Evolutionary conservation across 2,329 filamentous ascomycete genomes (phyloP).

Genomic region (Coniochaeta ligniaria): DNA sequence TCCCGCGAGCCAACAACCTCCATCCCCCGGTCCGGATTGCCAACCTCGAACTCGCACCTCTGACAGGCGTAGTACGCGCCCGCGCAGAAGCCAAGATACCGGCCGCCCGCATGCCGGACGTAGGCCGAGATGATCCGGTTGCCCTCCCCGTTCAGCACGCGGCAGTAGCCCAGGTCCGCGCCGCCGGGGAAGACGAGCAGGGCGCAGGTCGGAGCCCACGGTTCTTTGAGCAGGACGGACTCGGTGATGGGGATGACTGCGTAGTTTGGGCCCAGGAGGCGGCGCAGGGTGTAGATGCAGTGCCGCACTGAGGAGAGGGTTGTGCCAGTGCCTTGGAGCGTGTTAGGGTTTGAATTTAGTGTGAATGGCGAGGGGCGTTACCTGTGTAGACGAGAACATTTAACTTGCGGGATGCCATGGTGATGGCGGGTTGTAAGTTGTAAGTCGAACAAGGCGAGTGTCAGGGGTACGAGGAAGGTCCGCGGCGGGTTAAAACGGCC

Average conservation of each 20-base stretch:
- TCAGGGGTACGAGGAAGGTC: neutral
- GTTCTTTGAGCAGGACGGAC: slow-evolving; percentile 76
- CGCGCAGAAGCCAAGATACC: slow-evolving; percentile 87
- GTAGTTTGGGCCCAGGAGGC: slow-evolving; percentile 82
- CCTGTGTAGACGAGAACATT: slow-evolving; percentile 93
- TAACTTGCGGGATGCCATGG: slow-evolving; percentile 63
- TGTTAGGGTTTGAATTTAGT: neutral
- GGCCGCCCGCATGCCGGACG: slow-evolving; percentile 69
- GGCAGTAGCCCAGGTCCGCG: slow-evolving; percentile 88
- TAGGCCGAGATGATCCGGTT: slow-evolving; percentile 81
- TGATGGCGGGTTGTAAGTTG: slow-evolving; percentile 7
- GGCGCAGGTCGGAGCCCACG: slow-evolving; percentile 81
- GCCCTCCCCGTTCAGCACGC: slow-evolving; percentile 77
- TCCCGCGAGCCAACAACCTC: slow-evolving; percentile 84
- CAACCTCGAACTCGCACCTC: slow-evolving; percentile 87
- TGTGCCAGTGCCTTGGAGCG: slow-evolving; percentile 64
- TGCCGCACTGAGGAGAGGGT: slow-evolving; percentile 86
- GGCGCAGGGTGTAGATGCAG: slow-evolving; percentile 77
- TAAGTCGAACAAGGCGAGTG: neutral
- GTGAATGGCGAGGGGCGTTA: slow-evolving; percentile 27
- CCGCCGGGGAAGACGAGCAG: slow-evolving; percentile 89
- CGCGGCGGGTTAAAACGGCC: neutral
- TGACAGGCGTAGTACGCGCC: slow-evolving; percentile 84
- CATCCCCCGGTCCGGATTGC: slow-evolving; percentile 57
- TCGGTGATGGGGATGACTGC: slow-evolving; percentile 83